A percentile compares a stretch with the other conserved stretches of the same genome.
Conservation (phyloP, 257 asterid species). For the Handroanthus guayacan region DNA sequence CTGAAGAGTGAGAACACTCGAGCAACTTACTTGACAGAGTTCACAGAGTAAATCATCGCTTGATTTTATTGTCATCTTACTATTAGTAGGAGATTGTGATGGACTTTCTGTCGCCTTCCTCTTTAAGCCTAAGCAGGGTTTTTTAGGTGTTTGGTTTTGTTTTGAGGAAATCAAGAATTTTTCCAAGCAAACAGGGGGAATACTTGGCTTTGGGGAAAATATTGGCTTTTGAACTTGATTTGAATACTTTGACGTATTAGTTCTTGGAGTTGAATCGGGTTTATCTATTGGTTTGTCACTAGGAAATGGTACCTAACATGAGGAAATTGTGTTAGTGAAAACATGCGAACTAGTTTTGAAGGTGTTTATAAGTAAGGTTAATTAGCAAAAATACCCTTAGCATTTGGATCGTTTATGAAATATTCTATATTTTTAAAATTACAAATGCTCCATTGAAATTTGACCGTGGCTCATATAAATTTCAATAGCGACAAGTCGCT, state of each 20-base stretch:
- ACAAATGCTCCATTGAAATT: too few species aligned
- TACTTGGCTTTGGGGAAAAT: neutral
- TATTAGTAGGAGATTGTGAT: neutral
- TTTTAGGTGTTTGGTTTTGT: neutral
- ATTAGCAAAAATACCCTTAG: too few species aligned
- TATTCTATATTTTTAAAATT: too few species aligned
- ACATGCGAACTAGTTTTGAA: neutral
- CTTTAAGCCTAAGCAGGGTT: slow-evolving; percentile 35
- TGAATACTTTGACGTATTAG: neutral
- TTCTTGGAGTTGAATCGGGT: neutral
- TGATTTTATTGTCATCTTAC: neutral
- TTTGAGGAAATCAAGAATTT: too few species aligned
- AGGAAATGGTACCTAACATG: slow-evolving; percentile 21
- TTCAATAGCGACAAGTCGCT: too few species aligned
- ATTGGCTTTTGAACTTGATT: neutral
- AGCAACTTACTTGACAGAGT: slow-evolving; percentile 54
- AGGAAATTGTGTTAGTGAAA: neutral
- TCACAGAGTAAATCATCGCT: slow-evolving; percentile 42
- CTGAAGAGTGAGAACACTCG: slow-evolving; percentile 35
- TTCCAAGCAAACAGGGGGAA: too few species aligned
- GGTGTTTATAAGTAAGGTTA: neutral
- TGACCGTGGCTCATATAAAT: too few species aligned
- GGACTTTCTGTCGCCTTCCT: slow-evolving; percentile 30
- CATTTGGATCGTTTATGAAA: too few species aligned
- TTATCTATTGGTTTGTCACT: neutral